phyloP scores from a whole-genome alignment of 192 early-diverging fungal species.

The Entomortierella lignicola region DNA sequence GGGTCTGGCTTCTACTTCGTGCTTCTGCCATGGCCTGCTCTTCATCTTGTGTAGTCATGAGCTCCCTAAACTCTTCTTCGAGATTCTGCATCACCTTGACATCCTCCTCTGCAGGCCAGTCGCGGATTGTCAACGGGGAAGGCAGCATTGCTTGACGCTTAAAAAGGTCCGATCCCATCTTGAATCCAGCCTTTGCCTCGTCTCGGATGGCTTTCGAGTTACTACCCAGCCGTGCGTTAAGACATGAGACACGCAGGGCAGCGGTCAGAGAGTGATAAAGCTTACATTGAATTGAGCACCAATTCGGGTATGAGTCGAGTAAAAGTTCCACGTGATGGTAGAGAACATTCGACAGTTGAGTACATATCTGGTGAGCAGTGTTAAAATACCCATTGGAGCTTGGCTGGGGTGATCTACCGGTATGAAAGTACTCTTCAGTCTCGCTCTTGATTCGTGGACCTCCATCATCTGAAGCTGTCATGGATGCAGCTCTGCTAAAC shows the following conservation, averaged over 20 bases:
- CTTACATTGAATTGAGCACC: slow-evolving; percentile 45
- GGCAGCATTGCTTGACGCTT: slow-evolving; percentile 41
- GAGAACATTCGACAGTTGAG: slow-evolving; percentile 48
- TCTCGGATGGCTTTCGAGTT: slow-evolving; percentile 37
- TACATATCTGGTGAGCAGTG: slow-evolving; percentile 49
- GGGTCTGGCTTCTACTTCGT: not conserved
- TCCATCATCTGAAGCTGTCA: slow-evolving; percentile 10
- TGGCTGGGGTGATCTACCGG: slow-evolving; percentile 1
- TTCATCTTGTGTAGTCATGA: slow-evolving; percentile 46
- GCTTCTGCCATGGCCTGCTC: slow-evolving; percentile 10
- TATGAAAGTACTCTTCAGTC: slow-evolving; percentile 14
- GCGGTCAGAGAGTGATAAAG: slow-evolving; percentile 36
- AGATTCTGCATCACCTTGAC: slow-evolving; percentile 45
- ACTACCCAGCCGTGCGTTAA: slow-evolving; percentile 38
- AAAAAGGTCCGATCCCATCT: slow-evolving; percentile 40
- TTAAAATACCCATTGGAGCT: slow-evolving; percentile 38
- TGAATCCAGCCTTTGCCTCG: slow-evolving; percentile 52
- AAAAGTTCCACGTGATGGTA: slow-evolving; percentile 49
- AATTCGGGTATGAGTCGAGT: slow-evolving; percentile 41
- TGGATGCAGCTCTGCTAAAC: slow-evolving; percentile 24
- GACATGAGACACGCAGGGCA: slow-evolving; percentile 38
- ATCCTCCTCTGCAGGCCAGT: slow-evolving; percentile 54
- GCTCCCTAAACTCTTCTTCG: slow-evolving; percentile 46
- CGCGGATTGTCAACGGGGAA: slow-evolving; percentile 37
- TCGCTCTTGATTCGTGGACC: slow-evolving; percentile 29